phyloP scores from a whole-genome alignment of 1,284 basidiomycete genomes.

The Sporisorium reilianum region DNA sequence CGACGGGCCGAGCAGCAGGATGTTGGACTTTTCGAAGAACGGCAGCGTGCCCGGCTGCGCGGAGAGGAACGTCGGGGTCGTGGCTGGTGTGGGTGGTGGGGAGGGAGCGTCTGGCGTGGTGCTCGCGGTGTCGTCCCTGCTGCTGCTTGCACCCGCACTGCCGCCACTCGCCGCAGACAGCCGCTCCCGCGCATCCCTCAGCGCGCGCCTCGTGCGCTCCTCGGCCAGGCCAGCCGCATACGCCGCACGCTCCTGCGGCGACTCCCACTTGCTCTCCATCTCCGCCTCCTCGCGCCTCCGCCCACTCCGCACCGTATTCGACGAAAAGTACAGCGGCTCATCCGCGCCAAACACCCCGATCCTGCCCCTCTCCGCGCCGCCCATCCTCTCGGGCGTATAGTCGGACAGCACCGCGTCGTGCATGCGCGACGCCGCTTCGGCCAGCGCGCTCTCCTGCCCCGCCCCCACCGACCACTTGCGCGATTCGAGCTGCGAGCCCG shows the following conservation, averaged over 20 bases:
- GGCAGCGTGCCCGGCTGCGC: slow-evolving; percentile 18
- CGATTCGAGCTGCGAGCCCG: slow-evolving; percentile 9
- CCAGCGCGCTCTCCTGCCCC: slow-evolving; percentile 6
- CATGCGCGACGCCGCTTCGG: slow-evolving; percentile 18
- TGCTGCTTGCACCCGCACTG: neutral
- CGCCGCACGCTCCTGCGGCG: slow-evolving; percentile 27
- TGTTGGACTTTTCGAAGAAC: slow-evolving; percentile 80
- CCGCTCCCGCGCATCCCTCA: slow-evolving; percentile 20
- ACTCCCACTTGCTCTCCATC: slow-evolving; percentile 25
- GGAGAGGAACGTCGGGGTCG: slow-evolving; percentile 13
- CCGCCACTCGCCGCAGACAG: slow-evolving; percentile 13
- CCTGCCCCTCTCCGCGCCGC: neutral
- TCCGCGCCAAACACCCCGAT: slow-evolving; percentile 22
- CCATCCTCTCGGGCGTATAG: slow-evolving; percentile 8
- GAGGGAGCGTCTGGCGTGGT: neutral
- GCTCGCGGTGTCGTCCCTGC: neutral
- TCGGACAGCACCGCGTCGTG: slow-evolving; percentile 28
- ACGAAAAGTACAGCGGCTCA: slow-evolving; percentile 29
- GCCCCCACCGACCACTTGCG: neutral
- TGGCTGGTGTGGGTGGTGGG: neutral
- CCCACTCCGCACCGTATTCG: slow-evolving; percentile 11
- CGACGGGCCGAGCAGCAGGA: slow-evolving; percentile 83
- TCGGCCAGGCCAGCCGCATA: slow-evolving; percentile 24
- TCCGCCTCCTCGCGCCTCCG: neutral
- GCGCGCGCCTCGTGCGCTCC: slow-evolving; percentile 30